Evolutionary conservation across 2,329 filamentous ascomycete species (phyloP).

Genomic region (Chaetomium sp.): DNA sequence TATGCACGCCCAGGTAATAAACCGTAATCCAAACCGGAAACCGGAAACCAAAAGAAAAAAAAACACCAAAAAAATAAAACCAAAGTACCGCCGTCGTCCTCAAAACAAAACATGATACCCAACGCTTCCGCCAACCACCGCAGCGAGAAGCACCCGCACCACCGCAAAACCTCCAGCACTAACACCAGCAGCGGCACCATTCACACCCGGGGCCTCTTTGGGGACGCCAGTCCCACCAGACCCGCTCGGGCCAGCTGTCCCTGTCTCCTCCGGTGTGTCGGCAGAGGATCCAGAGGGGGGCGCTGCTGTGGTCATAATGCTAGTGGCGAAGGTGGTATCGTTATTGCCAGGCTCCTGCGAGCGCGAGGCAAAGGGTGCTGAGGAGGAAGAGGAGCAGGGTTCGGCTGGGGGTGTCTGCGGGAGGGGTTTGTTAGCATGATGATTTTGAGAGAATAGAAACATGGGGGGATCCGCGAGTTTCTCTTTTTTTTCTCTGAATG

Average conservation of each 20-base stretch:
- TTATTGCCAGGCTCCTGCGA: background rate
- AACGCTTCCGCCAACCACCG: background rate
- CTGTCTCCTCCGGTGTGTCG: background rate
- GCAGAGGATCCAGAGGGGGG: no score
- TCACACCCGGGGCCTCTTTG: constrained; percentile 1
- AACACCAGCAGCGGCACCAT: background rate
- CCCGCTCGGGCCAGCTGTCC: background rate
- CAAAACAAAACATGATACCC: background rate
- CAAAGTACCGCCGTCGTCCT: background rate
- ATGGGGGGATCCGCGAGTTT: background rate
- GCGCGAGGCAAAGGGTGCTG: background rate
- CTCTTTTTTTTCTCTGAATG: background rate
- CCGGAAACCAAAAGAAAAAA: background rate
- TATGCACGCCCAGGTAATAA: background rate
- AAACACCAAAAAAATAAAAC: background rate
- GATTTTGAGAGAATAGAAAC: background rate
- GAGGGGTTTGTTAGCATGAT: background rate
- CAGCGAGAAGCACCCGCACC: background rate
- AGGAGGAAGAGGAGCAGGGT: background rate
- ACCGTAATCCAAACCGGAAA: no score
- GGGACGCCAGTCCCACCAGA: background rate
- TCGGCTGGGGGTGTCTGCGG: constrained; percentile 4
- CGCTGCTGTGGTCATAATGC: background rate
- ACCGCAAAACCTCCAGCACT: no score
- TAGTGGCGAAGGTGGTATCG: constrained; percentile 3